Evolutionary conservation across 2,329 filamentous ascomycete species (phyloP), one percentile per base, ranked within the genome.

Genomic region (Neoascochyta sp.): DNA sequence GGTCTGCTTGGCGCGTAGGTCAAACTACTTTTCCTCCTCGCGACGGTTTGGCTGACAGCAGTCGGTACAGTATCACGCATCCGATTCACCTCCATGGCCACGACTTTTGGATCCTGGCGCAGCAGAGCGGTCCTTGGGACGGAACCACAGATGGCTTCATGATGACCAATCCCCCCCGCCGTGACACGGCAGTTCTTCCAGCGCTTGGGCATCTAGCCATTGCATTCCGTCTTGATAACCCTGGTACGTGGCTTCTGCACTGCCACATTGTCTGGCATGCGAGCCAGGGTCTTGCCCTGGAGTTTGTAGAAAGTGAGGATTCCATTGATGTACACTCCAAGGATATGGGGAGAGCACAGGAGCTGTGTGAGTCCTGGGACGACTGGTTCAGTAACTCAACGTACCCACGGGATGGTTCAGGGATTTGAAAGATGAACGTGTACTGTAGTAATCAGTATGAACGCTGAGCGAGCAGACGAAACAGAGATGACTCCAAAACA

Each of bases 221-320:
- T 7, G 61, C 51, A 0, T 64, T 62, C 21, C 39, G 59, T 44
- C 57, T 54, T 0, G 55, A 63, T 17, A 63, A 63, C 16, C 60
- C 59, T 1, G 61, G 61, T 7, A 48, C 47, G 2, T 64, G 60
- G 60, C 34, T 62, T 4, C 52, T 62, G 50, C 60, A 63, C 36
- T 63, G 60, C 34, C 59, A 64, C 15, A 60, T 64, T 26, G 58
- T 53, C 4, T 64, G 59, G 57, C 61, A 64, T 24, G 56, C 56
- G 2, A 45, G 36, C 21, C 50, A 56, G 32, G 58, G 57, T 1
- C 57, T 62, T 19, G 56, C 54, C 7, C 28, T 61, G 27, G 54
- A 62, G 34, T 55, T 61, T 13, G 32, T 61, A 1, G 58, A 62
- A 38, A 28, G 48, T 12, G 43, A 50, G 20, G 37, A 41, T 21